Conservation (phyloP, 2,329 filamentous ascomycete species). For the Cordyceps cicadae region DNA sequence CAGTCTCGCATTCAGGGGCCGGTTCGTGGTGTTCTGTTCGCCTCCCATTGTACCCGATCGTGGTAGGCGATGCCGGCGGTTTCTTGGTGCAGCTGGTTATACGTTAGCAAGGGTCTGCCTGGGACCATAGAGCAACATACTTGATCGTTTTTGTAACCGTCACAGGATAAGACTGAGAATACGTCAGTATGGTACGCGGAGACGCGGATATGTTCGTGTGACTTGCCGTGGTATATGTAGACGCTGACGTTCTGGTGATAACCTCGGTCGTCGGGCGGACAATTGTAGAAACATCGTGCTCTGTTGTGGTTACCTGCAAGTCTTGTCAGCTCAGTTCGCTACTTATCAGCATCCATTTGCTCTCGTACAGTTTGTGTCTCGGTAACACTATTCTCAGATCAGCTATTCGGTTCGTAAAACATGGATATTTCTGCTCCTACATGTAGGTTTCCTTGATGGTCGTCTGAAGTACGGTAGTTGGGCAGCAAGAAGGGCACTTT, state of each 20-base stretch:
- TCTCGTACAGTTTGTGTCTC: constrained; percentile 2
- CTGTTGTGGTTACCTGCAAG: background rate
- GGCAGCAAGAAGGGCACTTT: background rate
- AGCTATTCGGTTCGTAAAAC: background rate
- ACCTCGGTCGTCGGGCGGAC: background rate
- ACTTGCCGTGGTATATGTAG: background rate
- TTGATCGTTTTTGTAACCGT: constrained; percentile 10
- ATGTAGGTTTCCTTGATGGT: constrained; percentile 3
- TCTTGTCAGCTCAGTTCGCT: background rate
- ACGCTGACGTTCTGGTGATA: background rate
- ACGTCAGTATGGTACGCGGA: background rate
- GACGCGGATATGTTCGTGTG: background rate
- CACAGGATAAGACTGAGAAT: constrained; percentile 13
- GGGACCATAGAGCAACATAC: background rate
- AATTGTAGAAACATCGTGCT: constrained; percentile 4
- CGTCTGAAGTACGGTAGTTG: background rate
- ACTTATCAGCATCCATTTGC: background rate
- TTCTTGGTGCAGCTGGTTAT: constrained; percentile 1
- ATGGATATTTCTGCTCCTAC: background rate
- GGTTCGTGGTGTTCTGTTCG: background rate
- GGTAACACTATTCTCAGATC: background rate
- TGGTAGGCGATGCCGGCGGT: background rate
- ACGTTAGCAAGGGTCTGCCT: background rate
- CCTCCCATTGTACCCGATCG: background rate
- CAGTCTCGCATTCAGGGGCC: constrained; percentile 8